Evolutionary conservation across 495 filamentous ascomycete genomes (phyloP).

Genomic region (Pyrenula massariospora): DNA sequence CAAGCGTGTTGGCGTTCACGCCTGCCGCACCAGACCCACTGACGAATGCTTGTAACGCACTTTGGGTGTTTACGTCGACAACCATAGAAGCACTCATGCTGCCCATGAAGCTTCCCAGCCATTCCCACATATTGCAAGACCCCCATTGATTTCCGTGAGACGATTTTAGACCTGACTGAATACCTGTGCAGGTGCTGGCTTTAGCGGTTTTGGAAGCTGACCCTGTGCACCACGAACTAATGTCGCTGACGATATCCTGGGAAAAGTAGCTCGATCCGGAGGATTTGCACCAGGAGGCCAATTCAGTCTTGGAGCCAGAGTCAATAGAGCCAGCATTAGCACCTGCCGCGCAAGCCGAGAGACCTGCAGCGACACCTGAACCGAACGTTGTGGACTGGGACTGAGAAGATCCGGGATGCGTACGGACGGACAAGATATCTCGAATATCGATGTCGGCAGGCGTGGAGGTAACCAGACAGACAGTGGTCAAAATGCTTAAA

Average conservation of each 20-base stretch:
- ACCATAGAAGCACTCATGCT: neutral
- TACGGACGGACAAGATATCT: neutral
- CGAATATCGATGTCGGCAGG: neutral
- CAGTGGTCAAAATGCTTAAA: neutral
- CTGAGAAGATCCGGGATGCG: too few relatives aligned
- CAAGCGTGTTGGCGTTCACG: neutral
- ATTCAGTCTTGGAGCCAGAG: neutral
- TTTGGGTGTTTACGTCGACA: neutral
- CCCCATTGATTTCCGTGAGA: neutral
- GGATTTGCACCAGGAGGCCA: neutral
- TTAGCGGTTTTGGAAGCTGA: neutral
- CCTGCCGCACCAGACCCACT: neutral
- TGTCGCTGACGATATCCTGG: neutral
- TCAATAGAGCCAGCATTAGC: neutral
- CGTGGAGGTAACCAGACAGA: neutral
- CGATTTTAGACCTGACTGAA: neutral
- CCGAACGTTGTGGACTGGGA: neutral
- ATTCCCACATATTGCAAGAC: neutral
- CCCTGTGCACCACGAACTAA: neutral
- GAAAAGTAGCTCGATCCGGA: neutral
- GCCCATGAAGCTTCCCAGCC: neutral
- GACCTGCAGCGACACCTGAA: neutral
- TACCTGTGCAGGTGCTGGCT: neutral
- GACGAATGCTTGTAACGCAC: neutral
- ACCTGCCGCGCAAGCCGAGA: neutral